Base-by-base conservation (phyloP, 345 rosid genomes). In the Gynandropsis gynandra region DNA sequence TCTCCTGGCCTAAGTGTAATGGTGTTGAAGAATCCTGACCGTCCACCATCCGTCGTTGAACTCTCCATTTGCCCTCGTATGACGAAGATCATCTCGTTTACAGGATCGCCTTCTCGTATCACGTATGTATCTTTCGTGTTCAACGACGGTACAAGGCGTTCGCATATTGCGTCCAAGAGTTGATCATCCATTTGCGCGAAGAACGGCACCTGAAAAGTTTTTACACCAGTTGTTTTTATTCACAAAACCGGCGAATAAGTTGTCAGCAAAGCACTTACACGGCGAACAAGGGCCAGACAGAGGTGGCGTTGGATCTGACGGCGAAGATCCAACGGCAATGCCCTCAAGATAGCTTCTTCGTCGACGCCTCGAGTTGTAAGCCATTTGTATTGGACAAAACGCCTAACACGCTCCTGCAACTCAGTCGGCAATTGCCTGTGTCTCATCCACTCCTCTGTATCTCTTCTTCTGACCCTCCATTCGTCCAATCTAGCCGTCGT, bases 381-480 rank as follows among this genome's bases (percentile, higher is more conserved):
- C 92, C 95, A 88, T 71, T 85, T 80, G 70, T 78, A 80, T 39
- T 88, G 95, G 49, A 82, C 85, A 31, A 82, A 88, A 8, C 75
- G 78, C 58, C 95, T 84, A 9, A 85, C 85, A 18, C 97, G 83
- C 35, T 82, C 88, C 59, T 80, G 89, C 52, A 85, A 59, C 39
- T 85, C 84, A 8, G 61, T 67, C 27, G 97, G 97, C 65, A 88
- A 70, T 41, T 80, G 97, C 5, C 97, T 80, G 52, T 85, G 97
- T 68, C 87, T 79, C 92, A 88, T 88, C 97, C 97, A 88, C 68
- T 88, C 97, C 61, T 88, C 97, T 7, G 95, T 85, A 55, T 88
- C 97, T 68, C 87, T 82, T 64, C 95, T 63, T 55, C 72, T 67
- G 5, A 88, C 74, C 63, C 95, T 85, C 95, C 97, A 88, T 58